These are phyloP conservation scores for Knoxia roxburghii DNA, from an alignment of 257 asterid genomes.

Conservation along the genomic window DNA sequence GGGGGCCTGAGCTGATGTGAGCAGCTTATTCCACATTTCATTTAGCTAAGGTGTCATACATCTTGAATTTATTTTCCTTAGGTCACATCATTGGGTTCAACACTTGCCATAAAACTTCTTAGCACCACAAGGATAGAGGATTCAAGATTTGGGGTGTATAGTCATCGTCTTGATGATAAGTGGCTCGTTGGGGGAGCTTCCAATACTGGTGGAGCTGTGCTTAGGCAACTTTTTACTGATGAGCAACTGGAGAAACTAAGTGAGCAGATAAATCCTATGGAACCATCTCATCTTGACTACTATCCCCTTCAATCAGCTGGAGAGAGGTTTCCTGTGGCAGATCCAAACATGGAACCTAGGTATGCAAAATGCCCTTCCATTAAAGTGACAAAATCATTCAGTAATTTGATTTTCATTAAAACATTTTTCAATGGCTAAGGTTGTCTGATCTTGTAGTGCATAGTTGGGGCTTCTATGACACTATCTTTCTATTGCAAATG, in stretches of 20 bases:
- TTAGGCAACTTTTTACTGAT: constrained; percentile 68
- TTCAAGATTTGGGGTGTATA: constrained; percentile 89
- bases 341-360: constrained; percentile 87
- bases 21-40: not conserved
- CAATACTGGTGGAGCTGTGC: constrained; percentile 95
- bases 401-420: too few relatives aligned
- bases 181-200: constrained; percentile 99
- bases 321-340: constrained; percentile 82
- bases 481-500: too few relatives aligned
- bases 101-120: constrained; percentile 83
- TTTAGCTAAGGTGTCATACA: not conserved
- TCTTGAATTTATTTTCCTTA: constrained; percentile 18
- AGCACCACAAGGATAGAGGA: constrained; percentile 84
- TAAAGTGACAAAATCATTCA: not conserved
- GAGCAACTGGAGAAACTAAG: constrained; percentile 68
- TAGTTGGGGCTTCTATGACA: too few relatives aligned
- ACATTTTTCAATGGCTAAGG: too few relatives aligned
- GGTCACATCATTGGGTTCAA: constrained; percentile 97
- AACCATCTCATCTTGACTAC: constrained; percentile 66
- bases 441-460: too few relatives aligned
- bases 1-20: not conserved
- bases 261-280: constrained; percentile 54
- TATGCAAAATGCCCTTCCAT: constrained; percentile 7
- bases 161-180: constrained; percentile 86
- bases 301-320: constrained; percentile 72